Evolutionary conservation across 2,329 filamentous ascomycete species (phyloP), one percentile per base, ranked within the genome.

Genomic region (Ilyonectria sp.): DNA sequence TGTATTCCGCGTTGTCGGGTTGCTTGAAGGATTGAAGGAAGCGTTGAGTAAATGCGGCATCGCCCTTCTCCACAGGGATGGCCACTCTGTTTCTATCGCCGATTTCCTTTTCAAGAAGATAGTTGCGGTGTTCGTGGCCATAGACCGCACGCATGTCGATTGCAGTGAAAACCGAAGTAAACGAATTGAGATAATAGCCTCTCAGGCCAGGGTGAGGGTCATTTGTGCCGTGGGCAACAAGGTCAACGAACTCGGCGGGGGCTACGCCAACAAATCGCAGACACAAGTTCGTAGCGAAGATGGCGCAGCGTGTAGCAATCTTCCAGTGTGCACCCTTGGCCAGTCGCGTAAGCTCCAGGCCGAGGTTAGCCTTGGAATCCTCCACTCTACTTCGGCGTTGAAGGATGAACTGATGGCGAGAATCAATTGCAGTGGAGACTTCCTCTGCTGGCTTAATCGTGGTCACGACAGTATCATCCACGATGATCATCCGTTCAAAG

Each of bases 121-220:
- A 98, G 71, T 95, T 95, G 75, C 93, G 90, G 79, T 97, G 97
- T 69, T 92, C 92, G 78, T 99, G 96, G 8, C 89, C 89, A 74
- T 96, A 97, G 1, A 94, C 87, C 2, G 95, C 94, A 58, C 96
- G 91, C 72, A 95, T 92, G 76, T 98, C 94, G 26, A 98, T 90
- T 67, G 94, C 89, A n/a, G 92, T 93, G 79, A 97, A 97, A 6
- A 95, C 81, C 19, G 86, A 83, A 1, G 86, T 92, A 67, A 99
- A 90, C 0, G 93, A 93, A 61, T 93, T 92, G 13, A 93, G 89
- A 78, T 96, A 98, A 70, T 95, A 90, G 7, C 90, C 89, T 68
- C 96, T 90, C 60, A 99, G 84, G 35, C 93, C 92, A 4, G 96
- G 96, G 77, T 99, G 96, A 46, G 94, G 91, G 78, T 98, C 95